Conservation (phyloP, 345 rosid genomes). For the Rhodamnia rubescens region DNA sequence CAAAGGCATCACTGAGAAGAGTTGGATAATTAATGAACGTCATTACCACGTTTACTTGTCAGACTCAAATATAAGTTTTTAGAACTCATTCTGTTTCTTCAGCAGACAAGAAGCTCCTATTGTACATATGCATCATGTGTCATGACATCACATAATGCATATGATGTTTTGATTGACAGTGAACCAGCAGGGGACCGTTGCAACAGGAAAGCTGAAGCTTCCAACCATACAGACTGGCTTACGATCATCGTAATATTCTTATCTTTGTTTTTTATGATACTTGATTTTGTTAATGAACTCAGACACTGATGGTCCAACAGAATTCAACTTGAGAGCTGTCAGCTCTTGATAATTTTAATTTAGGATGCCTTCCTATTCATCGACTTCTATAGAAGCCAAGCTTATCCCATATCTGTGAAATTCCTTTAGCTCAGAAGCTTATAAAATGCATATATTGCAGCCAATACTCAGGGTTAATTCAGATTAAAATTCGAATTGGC, state of each 20-base stretch:
- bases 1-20: background rate
- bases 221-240: constrained; percentile 83
- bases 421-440: background rate
- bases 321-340: background rate
- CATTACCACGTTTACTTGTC: background rate
- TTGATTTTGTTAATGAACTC: background rate
- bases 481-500: background rate
- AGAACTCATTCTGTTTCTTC: background rate
- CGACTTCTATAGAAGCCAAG: background rate
- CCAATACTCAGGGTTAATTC: background rate
- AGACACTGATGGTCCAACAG: background rate
- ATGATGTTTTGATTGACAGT: constrained; percentile 28
- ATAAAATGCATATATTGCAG: background rate
- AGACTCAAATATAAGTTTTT: background rate
- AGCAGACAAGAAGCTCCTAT: background rate
- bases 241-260: constrained; percentile 62
- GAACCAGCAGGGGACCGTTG: constrained; percentile 92
- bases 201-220: constrained; percentile 77
- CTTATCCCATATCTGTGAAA: background rate
- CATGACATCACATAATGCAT: background rate
- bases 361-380: background rate
- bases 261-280: background rate
- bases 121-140: background rate
- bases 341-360: background rate
- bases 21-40: background rate